Evolutionary conservation across 805 yeast species (phyloP), one percentile per base, ranked within the genome.

Genomic region (Saccharomycopsis vini): DNA sequence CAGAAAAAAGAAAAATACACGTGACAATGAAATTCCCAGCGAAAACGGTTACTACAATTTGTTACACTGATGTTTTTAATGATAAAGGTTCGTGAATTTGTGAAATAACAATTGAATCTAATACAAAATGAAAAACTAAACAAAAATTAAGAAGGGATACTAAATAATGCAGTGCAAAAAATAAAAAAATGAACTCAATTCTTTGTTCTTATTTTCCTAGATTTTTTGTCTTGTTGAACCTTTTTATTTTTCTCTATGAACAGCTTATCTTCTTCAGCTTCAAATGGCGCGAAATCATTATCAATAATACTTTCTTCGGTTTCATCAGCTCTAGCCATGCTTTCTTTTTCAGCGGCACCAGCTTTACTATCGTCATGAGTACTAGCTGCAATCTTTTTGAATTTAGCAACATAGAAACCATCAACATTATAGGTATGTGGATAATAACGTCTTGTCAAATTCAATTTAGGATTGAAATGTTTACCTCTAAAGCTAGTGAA

Each of bases 361-460:
- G 92, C 89, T 67, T 81, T 84, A 46, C 88, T 76, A 43, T 77
- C 77, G 63, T 85, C 95, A 56, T 81, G 84, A 38, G 89, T 82
- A 52, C 94, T 80, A 48, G 95, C 70, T 0, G 89, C 95, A 51
- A 75, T 78, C 73, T 92, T 92, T 68, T 85, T 78, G 71, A 92
- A 86, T 63, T 90, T 92, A 44, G 99, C 99, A 47, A 92, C 98
- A 63, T 69, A 92, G 74, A 92, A 92, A 20, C 99, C 99, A 65
- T 92, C 99, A 44, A 92, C 98, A 62, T 92, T 92, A 62, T 92
- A 92, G 22, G 95, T 89, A 66, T 92, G 99, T 44, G 99, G 99
- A 62, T 92, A 92, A 65, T 90, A 92, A 63, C 99, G 79, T 70
- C 95, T 79, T 2, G 97, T 89, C 55, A 90, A 67, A 40, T 77